phyloP scores from a whole-genome alignment of 768 basidiomycete genomes.

The Tulasnella sp. region DNA sequence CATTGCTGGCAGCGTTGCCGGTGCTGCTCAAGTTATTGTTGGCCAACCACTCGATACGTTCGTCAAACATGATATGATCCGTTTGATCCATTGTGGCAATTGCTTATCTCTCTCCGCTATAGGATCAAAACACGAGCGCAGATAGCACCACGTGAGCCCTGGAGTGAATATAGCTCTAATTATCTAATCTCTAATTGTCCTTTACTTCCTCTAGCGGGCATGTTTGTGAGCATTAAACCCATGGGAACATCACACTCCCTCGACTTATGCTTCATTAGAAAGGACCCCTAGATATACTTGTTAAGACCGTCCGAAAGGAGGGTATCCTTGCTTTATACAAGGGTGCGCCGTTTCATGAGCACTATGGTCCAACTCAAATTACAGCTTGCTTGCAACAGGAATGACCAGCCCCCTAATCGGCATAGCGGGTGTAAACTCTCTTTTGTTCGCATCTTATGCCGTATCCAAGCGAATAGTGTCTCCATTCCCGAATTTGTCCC shows the following conservation, averaged over 20 bases:
- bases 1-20: constrained; percentile 74
- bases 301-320: constrained; percentile 69
- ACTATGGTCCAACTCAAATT: neutral
- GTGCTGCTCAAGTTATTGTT: constrained; percentile 91
- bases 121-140: constrained; percentile 83
- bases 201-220: constrained; percentile 41
- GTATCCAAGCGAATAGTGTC: constrained; percentile 69
- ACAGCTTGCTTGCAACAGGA: constrained; percentile 33
- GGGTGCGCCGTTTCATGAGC: constrained; percentile 40
- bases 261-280: constrained; percentile 37
- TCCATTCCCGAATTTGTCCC: constrained; percentile 72
- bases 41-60: constrained; percentile 78
- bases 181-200: constrained; percentile 22
- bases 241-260: neutral
- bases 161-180: neutral
- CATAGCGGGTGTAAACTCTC: constrained; percentile 89
- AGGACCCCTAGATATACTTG: constrained; percentile 85
- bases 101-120: constrained; percentile 22
- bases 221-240: constrained; percentile 55
- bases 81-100: neutral
- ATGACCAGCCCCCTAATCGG: constrained; percentile 87
- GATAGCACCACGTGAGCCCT: constrained; percentile 56
- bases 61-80: neutral
- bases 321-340: constrained; percentile 92
- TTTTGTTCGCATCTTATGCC: constrained; percentile 88